Evolutionary conservation across 1,284 basidiomycete species (phyloP).

Genomic region (Sanguinoderma infundibulare): DNA sequence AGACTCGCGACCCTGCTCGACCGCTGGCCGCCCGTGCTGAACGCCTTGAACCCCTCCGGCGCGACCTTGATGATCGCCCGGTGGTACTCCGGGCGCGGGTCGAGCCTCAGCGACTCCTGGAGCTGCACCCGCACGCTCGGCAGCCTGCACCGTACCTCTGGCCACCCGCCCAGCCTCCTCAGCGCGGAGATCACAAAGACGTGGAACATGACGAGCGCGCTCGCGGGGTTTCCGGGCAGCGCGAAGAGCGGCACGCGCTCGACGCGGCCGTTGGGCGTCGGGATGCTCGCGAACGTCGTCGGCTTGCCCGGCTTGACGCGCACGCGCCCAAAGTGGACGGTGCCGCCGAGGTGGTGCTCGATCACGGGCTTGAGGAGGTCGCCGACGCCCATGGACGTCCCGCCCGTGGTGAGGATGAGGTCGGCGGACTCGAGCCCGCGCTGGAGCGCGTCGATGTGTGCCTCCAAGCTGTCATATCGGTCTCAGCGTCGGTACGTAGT

Average conservation of each 20-base stretch:
- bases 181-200: slow-evolving; percentile 85
- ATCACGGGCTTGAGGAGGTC: slow-evolving; percentile 89
- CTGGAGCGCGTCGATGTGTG: slow-evolving; percentile 63
- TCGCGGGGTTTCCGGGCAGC: slow-evolving; percentile 88
- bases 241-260: slow-evolving; percentile 66
- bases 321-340: slow-evolving; percentile 81
- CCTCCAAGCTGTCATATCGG: slow-evolving; percentile 49
- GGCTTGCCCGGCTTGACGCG: slow-evolving; percentile 80
- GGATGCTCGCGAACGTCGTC: slow-evolving; percentile 85
- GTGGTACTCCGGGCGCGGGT: slow-evolving; percentile 83
- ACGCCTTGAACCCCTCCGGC: slow-evolving; percentile 58
- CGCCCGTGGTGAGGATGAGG: slow-evolving; percentile 83
- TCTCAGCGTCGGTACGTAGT: not conserved
- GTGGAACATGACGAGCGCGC: slow-evolving; percentile 87
- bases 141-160: slow-evolving; percentile 55
- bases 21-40: slow-evolving; percentile 84
- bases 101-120: slow-evolving; percentile 65
- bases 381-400: slow-evolving; percentile 89
- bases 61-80: slow-evolving; percentile 65
- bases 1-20: slow-evolving; percentile 81
- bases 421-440: slow-evolving; percentile 69
- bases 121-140: slow-evolving; percentile 72
- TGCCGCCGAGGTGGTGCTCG: slow-evolving; percentile 76
- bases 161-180: slow-evolving; percentile 74
- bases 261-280: slow-evolving; percentile 45